phyloP scores from a whole-genome alignment of 768 basidiomycete genomes.

The Crassisporium funariophilum region DNA sequence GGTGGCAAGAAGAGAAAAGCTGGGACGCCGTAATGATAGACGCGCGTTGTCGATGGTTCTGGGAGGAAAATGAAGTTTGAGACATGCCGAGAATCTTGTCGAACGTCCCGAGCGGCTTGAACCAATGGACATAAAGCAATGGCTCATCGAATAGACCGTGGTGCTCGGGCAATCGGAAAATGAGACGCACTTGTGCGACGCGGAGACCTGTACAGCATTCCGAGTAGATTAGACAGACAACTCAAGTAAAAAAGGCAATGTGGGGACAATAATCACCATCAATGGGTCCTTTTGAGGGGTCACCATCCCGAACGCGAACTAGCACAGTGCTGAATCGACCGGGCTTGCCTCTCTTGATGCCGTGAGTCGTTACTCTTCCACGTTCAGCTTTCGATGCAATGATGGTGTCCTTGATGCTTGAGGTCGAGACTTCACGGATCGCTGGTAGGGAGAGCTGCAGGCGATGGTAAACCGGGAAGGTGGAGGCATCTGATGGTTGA shows the following conservation, averaged over 20 bases:
- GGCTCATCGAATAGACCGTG: not conserved
- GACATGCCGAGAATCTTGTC: constrained; percentile 2
- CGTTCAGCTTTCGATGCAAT: constrained; percentile 10
- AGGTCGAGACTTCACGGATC: constrained; percentile 13
- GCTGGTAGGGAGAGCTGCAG: constrained; percentile 17
- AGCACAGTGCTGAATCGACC: constrained; percentile 25
- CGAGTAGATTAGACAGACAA: not conserved
- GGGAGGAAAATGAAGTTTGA: constrained; percentile 2
- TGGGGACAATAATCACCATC: not conserved
- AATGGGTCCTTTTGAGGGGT: not conserved
- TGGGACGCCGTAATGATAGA: constrained; percentile 8
- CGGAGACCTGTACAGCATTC: too few species aligned
- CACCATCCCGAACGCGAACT: constrained; percentile 1
- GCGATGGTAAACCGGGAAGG: constrained; percentile 22
- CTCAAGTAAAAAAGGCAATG: not conserved
- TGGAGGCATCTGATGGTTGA: not conserved
- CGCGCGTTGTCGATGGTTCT: constrained; percentile 5
- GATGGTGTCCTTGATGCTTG: constrained; percentile 12
- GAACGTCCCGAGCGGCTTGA: constrained; percentile 3
- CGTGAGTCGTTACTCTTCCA: constrained; percentile 4
- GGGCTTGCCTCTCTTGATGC: constrained; percentile 16
- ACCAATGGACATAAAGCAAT: constrained; percentile 14
- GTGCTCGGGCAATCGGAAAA: constrained; percentile 23
- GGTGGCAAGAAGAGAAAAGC: constrained; percentile 13
- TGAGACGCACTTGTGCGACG: constrained; percentile 26